These are phyloP conservation scores for Evansstolkia leycettana DNA, from an alignment of 495 filamentous ascomycete species.

Conservation along the genomic window DNA sequence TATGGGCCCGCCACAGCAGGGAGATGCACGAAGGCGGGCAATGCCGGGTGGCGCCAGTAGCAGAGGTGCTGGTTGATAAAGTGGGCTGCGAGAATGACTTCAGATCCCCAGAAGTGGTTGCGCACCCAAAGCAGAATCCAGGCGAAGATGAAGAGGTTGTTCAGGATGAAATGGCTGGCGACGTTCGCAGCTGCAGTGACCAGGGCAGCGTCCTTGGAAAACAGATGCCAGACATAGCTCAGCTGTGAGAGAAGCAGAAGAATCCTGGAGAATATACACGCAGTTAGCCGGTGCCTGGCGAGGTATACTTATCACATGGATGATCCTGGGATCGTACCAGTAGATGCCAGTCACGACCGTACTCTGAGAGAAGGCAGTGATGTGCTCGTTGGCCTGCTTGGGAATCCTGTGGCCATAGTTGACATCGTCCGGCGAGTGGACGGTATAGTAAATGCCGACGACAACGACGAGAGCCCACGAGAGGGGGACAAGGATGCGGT, in stretches of 20 bases:
- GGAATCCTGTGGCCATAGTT: constrained; percentile 47
- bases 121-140: constrained; percentile 78
- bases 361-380: constrained; percentile 67
- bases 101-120: constrained; percentile 55
- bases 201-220: constrained; percentile 43
- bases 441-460: constrained; percentile 55
- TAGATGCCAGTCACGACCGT: constrained; percentile 59
- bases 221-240: constrained; percentile 65
- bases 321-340: constrained; percentile 41
- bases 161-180: constrained; percentile 71
- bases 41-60: constrained; percentile 65
- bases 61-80: constrained; percentile 63
- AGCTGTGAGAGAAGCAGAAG: constrained; percentile 62
- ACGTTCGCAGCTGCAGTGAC: constrained; percentile 63
- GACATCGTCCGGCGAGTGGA: constrained; percentile 48
- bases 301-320: too few species aligned
- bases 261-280: constrained; percentile 40
- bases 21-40: constrained; percentile 59
- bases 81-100: constrained; percentile 66
- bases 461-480: constrained; percentile 62
- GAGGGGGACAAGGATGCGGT: constrained; percentile 58
- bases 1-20: constrained; percentile 64
- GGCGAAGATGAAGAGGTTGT: constrained; percentile 66
- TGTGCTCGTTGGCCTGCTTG: constrained; percentile 50
- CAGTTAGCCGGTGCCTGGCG: too few species aligned